Evolutionary conservation across 2,329 filamentous ascomycete genomes (phyloP), one percentile per base, ranked within the genome.

Genomic region (Penicillium griseofulvum): DNA sequence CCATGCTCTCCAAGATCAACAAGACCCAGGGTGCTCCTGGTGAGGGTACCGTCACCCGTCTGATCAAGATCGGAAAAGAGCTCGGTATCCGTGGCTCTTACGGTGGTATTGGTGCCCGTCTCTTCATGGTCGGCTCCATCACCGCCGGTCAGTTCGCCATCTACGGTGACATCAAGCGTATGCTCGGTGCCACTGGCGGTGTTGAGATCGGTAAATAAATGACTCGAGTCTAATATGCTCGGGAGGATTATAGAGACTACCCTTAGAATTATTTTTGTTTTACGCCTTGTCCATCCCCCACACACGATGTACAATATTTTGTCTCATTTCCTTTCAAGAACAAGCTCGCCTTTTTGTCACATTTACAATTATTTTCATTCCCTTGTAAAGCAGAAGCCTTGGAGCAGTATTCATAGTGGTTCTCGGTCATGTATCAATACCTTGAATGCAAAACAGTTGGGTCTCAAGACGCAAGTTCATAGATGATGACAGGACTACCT

Each of bases 1-100:
- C 90, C 73, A 95, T 95, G 90, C 87, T 95, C 63, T 89, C 85
- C 80, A 94, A 93, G 86, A 94, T 95, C 83, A 95, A 95, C 88
- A 94, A 94, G 88, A 90, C 88, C 79, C 87, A 90, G 82, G 90
- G 89, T 79, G 81, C 86, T 58, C 90, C 90, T 65, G 90, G 90
- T 82, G 89, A 95, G 82, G 86, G 90, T 71, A 94, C 89, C 69
- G 84, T 84, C 73, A 83, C 81, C 76, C 87, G 90, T 77, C 80
- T 95, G 71, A 81, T 93, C 82, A 94, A 94, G 87, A 95, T 95
- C 71, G 89, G 80, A 66, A 88, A 87, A 79, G 90, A 95, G 80
- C 88, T 95, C 68, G 90, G 90, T 72, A 59, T 95, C 74, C 82
- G 81, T 67, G 90, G 90, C 67, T 88, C 84, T 54, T 95, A 87